These are phyloP conservation scores for Septoria linicola DNA, from an alignment of 2,329 filamentous ascomycete genomes.

Conservation along the genomic window DNA sequence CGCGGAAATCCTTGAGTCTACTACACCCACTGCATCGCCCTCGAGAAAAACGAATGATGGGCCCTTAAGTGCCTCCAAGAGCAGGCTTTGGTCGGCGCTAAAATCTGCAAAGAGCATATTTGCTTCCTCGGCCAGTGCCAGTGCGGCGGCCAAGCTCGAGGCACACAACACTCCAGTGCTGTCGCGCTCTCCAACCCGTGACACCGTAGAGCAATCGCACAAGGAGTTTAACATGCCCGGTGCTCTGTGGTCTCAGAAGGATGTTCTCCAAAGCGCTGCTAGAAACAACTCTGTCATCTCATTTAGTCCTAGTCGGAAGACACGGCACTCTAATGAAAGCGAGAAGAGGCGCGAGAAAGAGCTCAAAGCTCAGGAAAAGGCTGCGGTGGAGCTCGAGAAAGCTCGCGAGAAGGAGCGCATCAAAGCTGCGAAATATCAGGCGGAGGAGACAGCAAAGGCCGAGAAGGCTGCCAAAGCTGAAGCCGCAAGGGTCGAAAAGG, in stretches of 20 bases:
- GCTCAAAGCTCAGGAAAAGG: slow-evolving; percentile 60
- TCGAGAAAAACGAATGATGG: slow-evolving; percentile 63
- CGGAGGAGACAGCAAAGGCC: slow-evolving; percentile 41
- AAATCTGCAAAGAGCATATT: slow-evolving; percentile 84
- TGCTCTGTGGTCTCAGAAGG: slow-evolving; percentile 34
- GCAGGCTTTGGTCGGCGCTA: slow-evolving; percentile 85
- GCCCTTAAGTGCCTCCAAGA: slow-evolving; percentile 87
- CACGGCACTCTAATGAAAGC: slow-evolving; percentile 59
- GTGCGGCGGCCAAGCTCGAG: slow-evolving; percentile 60
- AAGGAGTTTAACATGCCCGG: slow-evolving; percentile 37
- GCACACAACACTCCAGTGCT: slow-evolving; percentile 36
- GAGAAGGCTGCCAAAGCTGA: slow-evolving; percentile 42
- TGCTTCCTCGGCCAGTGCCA: slow-evolving; percentile 66
- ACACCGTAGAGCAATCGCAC: slow-evolving; percentile 18
- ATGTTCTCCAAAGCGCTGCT: slow-evolving; percentile 27
- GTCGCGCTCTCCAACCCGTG: slow-evolving; percentile 21
- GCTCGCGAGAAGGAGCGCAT: slow-evolving; percentile 68
- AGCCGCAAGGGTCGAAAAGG: slow-evolving; percentile 39
- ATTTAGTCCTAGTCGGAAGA: slow-evolving; percentile 46
- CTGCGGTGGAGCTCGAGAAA: slow-evolving; percentile 65
- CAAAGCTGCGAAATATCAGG: slow-evolving; percentile 61
- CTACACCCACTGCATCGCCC: slow-evolving; percentile 59
- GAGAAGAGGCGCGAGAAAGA: slow-evolving; percentile 64
- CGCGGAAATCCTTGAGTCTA: slow-evolving; percentile 43
- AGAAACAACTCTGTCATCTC: slow-evolving; percentile 32